Conservation (phyloP, 2,329 filamentous ascomycete genomes). For the Sporothrix inflata region DNA sequence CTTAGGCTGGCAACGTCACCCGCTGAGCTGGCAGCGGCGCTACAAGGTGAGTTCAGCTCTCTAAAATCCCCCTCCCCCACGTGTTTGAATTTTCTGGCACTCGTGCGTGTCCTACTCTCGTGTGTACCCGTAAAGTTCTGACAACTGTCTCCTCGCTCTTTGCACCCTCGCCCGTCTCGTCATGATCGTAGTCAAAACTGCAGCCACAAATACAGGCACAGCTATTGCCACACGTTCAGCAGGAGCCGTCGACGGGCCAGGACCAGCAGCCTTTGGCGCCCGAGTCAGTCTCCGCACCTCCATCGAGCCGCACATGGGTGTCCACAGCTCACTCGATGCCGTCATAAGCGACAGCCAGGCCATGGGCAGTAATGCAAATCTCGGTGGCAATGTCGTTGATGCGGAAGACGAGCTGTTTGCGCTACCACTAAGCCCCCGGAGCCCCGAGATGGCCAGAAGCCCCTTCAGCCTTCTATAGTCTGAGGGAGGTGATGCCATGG, state of each 20-base stretch:
- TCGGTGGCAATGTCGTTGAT: constrained; percentile 45
- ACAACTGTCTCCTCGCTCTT: background rate
- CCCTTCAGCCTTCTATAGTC: constrained; percentile 66
- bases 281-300: background rate
- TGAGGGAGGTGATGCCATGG: background rate
- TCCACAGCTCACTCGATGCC: constrained; percentile 43
- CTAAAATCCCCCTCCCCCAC: background rate
- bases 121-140: background rate
- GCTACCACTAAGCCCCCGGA: constrained; percentile 81
- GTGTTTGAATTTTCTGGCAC: no score
- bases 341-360: constrained; percentile 43
- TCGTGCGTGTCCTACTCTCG: background rate
- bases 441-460: constrained; percentile 82
- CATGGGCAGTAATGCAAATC: background rate
- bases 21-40: constrained; percentile 60
- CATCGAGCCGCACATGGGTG: background rate
- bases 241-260: background rate
- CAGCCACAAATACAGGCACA: background rate
- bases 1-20: constrained; percentile 76
- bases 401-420: constrained; percentile 84
- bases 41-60: constrained; percentile 51
- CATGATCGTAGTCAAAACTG: background rate
- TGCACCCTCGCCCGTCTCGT: background rate
- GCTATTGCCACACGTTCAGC: background rate
- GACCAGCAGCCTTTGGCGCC: background rate